Evolutionary conservation across 2,329 filamentous ascomycete species (phyloP).

Genomic region (Coniochaeta sp.): DNA sequence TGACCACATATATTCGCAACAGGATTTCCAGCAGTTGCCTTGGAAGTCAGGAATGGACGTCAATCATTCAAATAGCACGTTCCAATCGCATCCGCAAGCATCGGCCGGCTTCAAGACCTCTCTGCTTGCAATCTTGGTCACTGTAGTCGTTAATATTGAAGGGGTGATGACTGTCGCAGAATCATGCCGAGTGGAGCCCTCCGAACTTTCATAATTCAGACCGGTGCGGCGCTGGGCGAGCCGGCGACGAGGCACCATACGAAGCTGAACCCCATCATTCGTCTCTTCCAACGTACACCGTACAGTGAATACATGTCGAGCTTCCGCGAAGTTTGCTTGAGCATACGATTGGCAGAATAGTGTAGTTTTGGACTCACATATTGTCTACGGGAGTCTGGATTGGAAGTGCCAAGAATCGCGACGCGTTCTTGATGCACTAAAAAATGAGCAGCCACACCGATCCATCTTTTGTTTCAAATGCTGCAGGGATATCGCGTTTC

Average conservation of each 20-base stretch:
- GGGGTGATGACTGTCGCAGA: background rate
- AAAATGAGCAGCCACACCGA: background rate
- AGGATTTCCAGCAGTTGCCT: no score
- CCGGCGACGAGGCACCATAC: no score
- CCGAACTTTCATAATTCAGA: background rate
- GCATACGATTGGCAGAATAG: background rate
- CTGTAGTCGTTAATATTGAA: background rate
- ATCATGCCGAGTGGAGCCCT: background rate
- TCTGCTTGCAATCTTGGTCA: background rate
- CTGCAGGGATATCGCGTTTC: conserved; percentile 8
- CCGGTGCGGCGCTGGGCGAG: no score
- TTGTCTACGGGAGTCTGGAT: no score
- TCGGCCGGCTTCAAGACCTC: no score
- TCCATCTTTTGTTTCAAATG: conserved; percentile 12
- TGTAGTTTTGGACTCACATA: background rate
- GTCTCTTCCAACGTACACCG: no score
- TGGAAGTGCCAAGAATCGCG: no score
- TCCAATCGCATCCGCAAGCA: background rate
- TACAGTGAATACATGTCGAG: no score
- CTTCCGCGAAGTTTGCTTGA: background rate
- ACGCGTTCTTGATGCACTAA: background rate
- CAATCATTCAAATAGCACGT: background rate
- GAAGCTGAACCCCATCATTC: background rate
- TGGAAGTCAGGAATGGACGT: background rate
- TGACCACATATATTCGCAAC: no score